Evolutionary conservation across 345 rosid species (phyloP).

Genomic region (Murraya koenigii): DNA sequence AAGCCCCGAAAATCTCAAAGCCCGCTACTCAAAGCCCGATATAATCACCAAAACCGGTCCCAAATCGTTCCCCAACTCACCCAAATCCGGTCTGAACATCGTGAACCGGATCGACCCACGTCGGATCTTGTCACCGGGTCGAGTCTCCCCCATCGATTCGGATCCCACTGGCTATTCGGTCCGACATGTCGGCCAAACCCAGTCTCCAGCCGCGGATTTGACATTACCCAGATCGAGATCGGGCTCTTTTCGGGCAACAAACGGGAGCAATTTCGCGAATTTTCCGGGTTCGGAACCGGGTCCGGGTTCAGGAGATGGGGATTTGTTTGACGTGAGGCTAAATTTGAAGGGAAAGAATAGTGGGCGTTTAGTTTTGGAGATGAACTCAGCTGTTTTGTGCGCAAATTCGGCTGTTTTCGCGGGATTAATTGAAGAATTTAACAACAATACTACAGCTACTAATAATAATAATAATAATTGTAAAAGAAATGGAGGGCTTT

Average conservation of each 20-base stretch:
- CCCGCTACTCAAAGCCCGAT: conserved; percentile 33
- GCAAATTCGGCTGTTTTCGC: conserved; percentile 63
- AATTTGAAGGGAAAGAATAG: conserved; percentile 70
- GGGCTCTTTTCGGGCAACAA: conserved; percentile 37
- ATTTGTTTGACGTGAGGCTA: conserved; percentile 61
- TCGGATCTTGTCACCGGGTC: conserved; percentile 90
- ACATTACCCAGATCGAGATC: conserved; percentile 30
- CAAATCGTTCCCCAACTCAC: conserved; percentile 59
- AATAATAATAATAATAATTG: conserved; percentile 16
- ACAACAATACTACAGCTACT: not conserved
- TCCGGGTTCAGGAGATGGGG: conserved; percentile 27
- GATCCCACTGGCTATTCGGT: conserved; percentile 32
- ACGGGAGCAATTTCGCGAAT: conserved; percentile 22
- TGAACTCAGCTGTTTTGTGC: conserved; percentile 60
- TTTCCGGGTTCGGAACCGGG: conserved; percentile 18
- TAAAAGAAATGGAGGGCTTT: not conserved
- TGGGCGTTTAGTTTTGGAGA: conserved; percentile 62
- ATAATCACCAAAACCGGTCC: conserved; percentile 31
- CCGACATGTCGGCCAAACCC: conserved; percentile 28
- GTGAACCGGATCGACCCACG: conserved; percentile 86
- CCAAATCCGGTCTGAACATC: conserved; percentile 60
- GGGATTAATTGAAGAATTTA: conserved; percentile 41
- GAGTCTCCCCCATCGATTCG: conserved; percentile 90
- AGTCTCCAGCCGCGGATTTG: conserved; percentile 17
- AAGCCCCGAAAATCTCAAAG: conserved; percentile 65